Percentiles rank a stretch among this genome's conserved stretches.
These are phyloP conservation scores for Boletellus deceptivus DNA, from an alignment of 1,284 basidiomycete genomes.

Conservation along the genomic window DNA sequence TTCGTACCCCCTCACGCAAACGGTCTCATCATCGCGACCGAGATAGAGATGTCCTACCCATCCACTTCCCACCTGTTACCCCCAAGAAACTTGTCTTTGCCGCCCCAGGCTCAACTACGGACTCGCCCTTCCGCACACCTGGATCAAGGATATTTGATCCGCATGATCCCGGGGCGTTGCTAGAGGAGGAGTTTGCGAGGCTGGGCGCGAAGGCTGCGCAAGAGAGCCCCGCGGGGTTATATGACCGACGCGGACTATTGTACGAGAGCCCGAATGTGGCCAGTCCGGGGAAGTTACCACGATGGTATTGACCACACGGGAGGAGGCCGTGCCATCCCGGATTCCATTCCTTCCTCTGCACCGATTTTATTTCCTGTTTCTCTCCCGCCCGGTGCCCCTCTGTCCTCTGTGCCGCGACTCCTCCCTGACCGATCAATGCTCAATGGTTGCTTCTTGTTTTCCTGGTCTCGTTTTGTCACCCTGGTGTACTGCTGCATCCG, in stretches of 20 bases:
- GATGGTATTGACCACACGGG: slow-evolving; percentile 44
- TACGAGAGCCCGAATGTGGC: slow-evolving; percentile 58
- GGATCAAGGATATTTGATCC: slow-evolving; percentile 58
- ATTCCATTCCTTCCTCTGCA: not conserved
- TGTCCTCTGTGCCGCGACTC: not conserved
- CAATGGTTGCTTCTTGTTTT: slow-evolving; percentile 6
- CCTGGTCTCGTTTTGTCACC: slow-evolving; percentile 13
- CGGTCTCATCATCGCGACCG: slow-evolving; percentile 35
- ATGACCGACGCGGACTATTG: slow-evolving; percentile 47
- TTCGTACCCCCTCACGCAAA: slow-evolving; percentile 56
- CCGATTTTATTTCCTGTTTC: not conserved
- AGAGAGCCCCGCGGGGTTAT: slow-evolving; percentile 60
- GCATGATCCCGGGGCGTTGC: slow-evolving; percentile 58
- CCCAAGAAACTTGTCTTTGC: slow-evolving; percentile 54
- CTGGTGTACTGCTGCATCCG: slow-evolving; percentile 7
- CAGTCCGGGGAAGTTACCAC: slow-evolving; percentile 47
- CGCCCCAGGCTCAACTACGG: slow-evolving; percentile 25
- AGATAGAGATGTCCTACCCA: slow-evolving; percentile 20
- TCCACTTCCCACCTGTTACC: slow-evolving; percentile 49
- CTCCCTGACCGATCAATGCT: not conserved
- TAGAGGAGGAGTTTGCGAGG: slow-evolving; percentile 64
- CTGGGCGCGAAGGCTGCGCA: slow-evolving; percentile 40
- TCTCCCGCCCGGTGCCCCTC: not conserved
- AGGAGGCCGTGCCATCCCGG: not conserved
- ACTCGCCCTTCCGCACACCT: slow-evolving; percentile 63